Conservation (phyloP, 768 basidiomycete species). For the Leccinum incarnatum region DNA sequence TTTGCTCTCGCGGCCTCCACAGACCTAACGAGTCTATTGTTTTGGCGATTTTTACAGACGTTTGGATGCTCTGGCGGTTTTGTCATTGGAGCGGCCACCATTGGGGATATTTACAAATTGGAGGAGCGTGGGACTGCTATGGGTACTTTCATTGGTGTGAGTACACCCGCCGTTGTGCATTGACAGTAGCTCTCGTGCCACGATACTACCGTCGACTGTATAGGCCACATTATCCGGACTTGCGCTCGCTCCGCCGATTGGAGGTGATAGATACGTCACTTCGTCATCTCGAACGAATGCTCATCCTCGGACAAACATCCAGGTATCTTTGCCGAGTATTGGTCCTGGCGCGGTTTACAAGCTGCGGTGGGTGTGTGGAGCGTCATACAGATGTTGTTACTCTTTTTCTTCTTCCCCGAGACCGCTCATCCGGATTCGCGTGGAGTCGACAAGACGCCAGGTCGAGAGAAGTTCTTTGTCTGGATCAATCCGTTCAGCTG, state of each 20-base stretch:
- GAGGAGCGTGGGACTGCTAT: constrained; percentile 62
- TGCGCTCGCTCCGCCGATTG: constrained; percentile 56
- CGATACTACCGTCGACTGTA: not conserved
- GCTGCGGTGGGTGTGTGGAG: constrained; percentile 41
- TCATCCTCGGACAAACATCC: not conserved
- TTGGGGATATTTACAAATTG: constrained; percentile 63
- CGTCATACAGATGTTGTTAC: constrained; percentile 36
- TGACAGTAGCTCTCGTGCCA: not conserved
- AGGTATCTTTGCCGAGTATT: constrained; percentile 54
- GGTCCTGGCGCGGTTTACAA: constrained; percentile 68
- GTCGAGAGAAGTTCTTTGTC: constrained; percentile 29
- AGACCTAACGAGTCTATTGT: constrained; percentile 45
- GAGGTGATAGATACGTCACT: constrained; percentile 37
- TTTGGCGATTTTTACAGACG: constrained; percentile 64
- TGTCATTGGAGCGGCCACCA: constrained; percentile 56
- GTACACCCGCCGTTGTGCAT: constrained; percentile 3
- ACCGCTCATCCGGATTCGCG: constrained; percentile 60
- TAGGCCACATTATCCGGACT: constrained; percentile 55
- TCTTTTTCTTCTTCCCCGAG: constrained; percentile 56
- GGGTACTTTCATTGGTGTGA: constrained; percentile 55
- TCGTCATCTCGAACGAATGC: not conserved
- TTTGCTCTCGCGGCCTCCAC: constrained; percentile 53
- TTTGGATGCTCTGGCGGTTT: constrained; percentile 57
- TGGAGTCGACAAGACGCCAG: constrained; percentile 47
- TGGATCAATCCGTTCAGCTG: constrained; percentile 61